Evolutionary conservation across 1,284 basidiomycete species (phyloP).

Genomic region (Melampsora larici-populina): DNA sequence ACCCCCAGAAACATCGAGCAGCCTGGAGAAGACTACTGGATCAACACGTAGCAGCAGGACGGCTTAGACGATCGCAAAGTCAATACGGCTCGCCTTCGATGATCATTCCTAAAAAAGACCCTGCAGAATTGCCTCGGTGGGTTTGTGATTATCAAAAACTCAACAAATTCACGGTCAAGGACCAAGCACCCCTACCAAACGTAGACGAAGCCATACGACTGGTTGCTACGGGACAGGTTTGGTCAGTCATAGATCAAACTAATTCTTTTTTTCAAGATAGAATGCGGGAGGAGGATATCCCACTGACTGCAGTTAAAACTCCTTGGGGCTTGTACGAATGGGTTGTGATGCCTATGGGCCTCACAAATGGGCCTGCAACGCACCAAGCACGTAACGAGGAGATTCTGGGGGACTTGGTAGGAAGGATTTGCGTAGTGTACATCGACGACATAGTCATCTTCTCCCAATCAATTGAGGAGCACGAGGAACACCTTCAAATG

Average conservation of each 20-base stretch:
- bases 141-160: slow-evolving; percentile 37
- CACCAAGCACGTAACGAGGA: too few relatives aligned
- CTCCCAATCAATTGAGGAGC: slow-evolving; percentile 54
- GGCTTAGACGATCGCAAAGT: background rate
- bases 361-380: slow-evolving; percentile 56
- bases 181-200: slow-evolving; percentile 43
- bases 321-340: slow-evolving; percentile 57
- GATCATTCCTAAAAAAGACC: slow-evolving; percentile 10
- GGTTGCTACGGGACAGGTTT: slow-evolving; percentile 48
- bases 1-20: too few relatives aligned
- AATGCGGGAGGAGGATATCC: slow-evolving; percentile 54
- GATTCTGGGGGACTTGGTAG: too few relatives aligned
- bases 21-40: too few relatives aligned
- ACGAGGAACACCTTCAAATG: slow-evolving; percentile 42
- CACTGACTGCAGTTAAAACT: slow-evolving; percentile 56
- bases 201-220: background rate
- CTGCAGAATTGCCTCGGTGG: background rate
- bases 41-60: too few relatives aligned
- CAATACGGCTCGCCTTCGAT: background rate
- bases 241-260: slow-evolving; percentile 57
- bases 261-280: too few relatives aligned
- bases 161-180: slow-evolving; percentile 44
- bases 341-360: slow-evolving; percentile 57
- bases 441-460: slow-evolving; percentile 59
- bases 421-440: too few relatives aligned